Evolutionary conservation across 306 rosid species (phyloP).

Genomic region (Lathyrus aphaca): DNA sequence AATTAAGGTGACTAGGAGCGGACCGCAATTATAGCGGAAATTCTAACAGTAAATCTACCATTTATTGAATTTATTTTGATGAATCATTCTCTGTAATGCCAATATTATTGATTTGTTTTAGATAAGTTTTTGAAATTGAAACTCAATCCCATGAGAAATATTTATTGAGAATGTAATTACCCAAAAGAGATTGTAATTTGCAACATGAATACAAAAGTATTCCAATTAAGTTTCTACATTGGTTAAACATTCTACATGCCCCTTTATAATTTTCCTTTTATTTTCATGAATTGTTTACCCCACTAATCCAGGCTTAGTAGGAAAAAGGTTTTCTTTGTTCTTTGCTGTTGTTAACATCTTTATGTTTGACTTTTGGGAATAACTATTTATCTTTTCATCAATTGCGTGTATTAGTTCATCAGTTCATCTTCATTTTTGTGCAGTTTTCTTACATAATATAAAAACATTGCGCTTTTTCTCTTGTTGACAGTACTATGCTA

Average conservation of each 20-base stretch:
- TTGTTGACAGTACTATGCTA: conserved; percentile 23
- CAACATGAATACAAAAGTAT: not conserved
- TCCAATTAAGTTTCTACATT: conserved; percentile 29
- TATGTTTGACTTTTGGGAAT: conserved; percentile 32
- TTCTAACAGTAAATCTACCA: not conserved
- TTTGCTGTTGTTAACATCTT: not conserved
- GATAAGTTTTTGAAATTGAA: conserved; percentile 9
- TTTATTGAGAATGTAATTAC: conserved; percentile 8
- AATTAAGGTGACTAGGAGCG: too few relatives aligned
- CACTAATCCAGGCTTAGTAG: not conserved
- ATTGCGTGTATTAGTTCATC: conserved; percentile 26
- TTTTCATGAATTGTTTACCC: conserved; percentile 21
- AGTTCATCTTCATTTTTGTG: conserved; percentile 31
- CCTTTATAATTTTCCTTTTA: conserved; percentile 28
- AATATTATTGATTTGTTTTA: conserved; percentile 15
- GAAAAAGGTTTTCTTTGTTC: conserved; percentile 9
- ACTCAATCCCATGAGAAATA: conserved; percentile 15
- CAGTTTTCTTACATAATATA: conserved; percentile 26
- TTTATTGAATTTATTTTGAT: conserved; percentile 5
- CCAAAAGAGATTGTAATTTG: not conserved
- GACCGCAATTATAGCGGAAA: too few relatives aligned
- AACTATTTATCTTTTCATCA: conserved; percentile 25
- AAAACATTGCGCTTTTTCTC: conserved; percentile 13
- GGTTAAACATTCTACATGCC: conserved; percentile 12
- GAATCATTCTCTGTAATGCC: conserved; percentile 5